Conservation (phyloP, 306 rosid species). For the Lathyrus tuberosus region DNA sequence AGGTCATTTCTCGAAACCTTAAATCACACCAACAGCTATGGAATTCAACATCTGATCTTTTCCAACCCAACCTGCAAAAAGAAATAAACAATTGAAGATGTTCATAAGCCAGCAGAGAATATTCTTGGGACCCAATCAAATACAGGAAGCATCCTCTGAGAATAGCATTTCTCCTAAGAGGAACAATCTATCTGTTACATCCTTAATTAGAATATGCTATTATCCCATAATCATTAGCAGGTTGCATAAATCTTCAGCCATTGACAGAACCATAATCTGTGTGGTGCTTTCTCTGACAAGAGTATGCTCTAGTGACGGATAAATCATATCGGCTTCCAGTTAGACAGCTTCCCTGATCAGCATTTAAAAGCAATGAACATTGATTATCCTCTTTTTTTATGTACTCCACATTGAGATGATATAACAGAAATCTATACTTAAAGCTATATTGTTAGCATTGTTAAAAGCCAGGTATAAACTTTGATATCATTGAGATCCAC, state of each 20-base stretch:
- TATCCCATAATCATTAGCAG: conserved; percentile 39
- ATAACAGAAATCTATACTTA: conserved; percentile 34
- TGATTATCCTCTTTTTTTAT: conserved; percentile 23
- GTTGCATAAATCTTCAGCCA: conserved; percentile 43
- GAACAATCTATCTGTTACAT: conserved; percentile 41
- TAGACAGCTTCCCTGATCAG: conserved; percentile 45
- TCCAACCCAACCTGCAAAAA: conserved; percentile 83
- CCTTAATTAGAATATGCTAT: conserved; percentile 41
- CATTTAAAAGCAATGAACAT: conserved; percentile 41
- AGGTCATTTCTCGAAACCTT: conserved; percentile 73
- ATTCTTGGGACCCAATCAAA: conserved; percentile 66
- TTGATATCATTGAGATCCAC: conserved; percentile 42
- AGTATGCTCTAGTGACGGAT: conserved; percentile 36
- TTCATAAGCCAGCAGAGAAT: conserved; percentile 58
- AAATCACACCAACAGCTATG: conserved; percentile 66
- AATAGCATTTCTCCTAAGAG: conserved; percentile 48
- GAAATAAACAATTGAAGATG: conserved; percentile 56
- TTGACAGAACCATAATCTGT: conserved; percentile 38
- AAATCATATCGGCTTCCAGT: conserved; percentile 38
- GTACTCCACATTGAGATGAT: conserved; percentile 36
- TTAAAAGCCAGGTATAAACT: conserved; percentile 48
- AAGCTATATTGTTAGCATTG: conserved; percentile 38
- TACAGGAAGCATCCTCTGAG: conserved; percentile 59
- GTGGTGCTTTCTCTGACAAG: conserved; percentile 30
- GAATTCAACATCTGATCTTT: conserved; percentile 50